Evolutionary conservation across 331 rosid species (phyloP).

Genomic region (Quercus phellos): DNA sequence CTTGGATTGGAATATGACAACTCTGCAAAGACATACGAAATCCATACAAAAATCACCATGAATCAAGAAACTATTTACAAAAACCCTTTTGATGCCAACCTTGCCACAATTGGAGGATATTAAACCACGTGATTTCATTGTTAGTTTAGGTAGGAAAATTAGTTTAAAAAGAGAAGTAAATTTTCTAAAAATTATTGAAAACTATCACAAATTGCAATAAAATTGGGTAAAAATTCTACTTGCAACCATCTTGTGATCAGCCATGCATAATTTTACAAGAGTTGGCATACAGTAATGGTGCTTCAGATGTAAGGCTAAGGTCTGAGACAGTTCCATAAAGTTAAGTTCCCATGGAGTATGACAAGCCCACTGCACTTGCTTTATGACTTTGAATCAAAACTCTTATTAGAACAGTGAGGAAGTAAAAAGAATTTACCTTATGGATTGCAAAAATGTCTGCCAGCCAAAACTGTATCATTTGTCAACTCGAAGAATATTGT

Average conservation of each 20-base stretch:
- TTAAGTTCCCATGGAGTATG: neutral
- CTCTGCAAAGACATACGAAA: neutral
- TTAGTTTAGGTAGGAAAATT: neutral
- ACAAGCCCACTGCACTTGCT: neutral
- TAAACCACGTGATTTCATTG: neutral
- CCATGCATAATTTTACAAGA: neutral
- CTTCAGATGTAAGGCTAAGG: neutral
- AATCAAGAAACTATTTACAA: neutral
- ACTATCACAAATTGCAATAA: neutral
- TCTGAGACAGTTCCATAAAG: neutral
- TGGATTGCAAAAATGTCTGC: constrained; percentile 9
- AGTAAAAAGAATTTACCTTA: constrained; percentile 17
- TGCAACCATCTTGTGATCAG: neutral
- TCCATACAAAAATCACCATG: neutral
- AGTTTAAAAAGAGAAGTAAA: neutral
- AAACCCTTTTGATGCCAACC: neutral
- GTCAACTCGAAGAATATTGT: constrained; percentile 75
- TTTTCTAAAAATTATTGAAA: neutral
- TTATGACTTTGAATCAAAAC: neutral
- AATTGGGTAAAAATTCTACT: neutral
- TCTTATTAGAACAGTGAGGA: neutral
- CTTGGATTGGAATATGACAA: neutral
- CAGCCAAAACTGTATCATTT: constrained; percentile 28
- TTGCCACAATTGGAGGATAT: neutral
- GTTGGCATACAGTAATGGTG: neutral